These are phyloP conservation scores for Mycena leptocephala DNA, from an alignment of 768 basidiomycete species.

Conservation along the genomic window DNA sequence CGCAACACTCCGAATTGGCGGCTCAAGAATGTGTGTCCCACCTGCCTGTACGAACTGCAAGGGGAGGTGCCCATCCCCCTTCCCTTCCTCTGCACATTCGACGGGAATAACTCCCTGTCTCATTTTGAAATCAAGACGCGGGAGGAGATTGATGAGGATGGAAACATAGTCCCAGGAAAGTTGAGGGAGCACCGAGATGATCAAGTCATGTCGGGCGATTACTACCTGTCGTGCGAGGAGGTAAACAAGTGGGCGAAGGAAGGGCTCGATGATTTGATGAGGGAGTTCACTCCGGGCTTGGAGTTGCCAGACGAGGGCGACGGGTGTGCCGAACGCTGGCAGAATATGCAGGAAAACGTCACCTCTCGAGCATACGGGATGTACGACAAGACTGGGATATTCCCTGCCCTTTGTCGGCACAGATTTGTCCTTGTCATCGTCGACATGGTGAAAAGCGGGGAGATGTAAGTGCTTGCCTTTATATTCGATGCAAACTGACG, in stretches of 20 bases:
- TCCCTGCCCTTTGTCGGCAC: too few relatives aligned
- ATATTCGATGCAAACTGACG: too few relatives aligned
- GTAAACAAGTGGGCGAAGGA: neutral
- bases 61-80: neutral
- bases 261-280: neutral
- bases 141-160: neutral
- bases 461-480: too few relatives aligned
- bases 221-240: neutral
- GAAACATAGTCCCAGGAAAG: neutral
- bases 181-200: neutral
- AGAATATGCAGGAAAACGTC: neutral
- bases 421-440: too few relatives aligned
- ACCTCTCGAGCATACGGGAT: neutral
- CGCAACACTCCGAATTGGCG: neutral
- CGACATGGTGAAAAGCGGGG: too few relatives aligned
- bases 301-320: neutral
- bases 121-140: neutral
- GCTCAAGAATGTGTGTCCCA: neutral
- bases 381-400: neutral
- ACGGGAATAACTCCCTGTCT: neutral
- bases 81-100: neutral
- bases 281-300: neutral
- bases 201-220: neutral
- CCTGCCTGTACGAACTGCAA: neutral
- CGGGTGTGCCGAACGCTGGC: neutral